Percentiles rank a stretch among this genome's conserved stretches.
phyloP scores from a whole-genome alignment of 768 basidiomycete genomes.

The Tubosaeta sp. region DNA sequence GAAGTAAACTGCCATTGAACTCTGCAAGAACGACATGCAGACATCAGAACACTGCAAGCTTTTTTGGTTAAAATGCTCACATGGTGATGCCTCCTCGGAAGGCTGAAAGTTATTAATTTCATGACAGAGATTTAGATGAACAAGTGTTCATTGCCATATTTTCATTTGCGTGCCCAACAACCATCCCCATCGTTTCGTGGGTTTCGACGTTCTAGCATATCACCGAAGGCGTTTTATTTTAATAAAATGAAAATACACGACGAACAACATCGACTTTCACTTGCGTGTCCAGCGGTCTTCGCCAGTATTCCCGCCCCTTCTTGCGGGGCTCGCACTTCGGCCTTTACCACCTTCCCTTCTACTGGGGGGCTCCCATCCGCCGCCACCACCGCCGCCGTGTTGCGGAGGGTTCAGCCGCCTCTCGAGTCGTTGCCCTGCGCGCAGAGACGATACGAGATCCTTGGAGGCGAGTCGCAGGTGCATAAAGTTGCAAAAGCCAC shows the following conservation, averaged over 20 bases:
- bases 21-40: not conserved
- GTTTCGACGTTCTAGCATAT: no score
- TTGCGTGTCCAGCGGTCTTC: conserved; percentile 79
- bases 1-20: not conserved
- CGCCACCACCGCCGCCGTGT: conserved; percentile 61
- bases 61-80: not conserved
- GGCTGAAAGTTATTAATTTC: not conserved
- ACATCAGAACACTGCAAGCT: not conserved
- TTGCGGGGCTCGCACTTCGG: conserved; percentile 70
- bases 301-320: conserved; percentile 58
- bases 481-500: conserved; percentile 99
- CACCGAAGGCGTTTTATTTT: no score
- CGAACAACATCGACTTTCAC: conserved; percentile 14
- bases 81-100: not conserved
- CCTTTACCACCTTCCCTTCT: conserved; percentile 62
- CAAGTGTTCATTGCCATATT: not conserved
- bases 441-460: conserved; percentile 73
- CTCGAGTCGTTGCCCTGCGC: conserved; percentile 80
- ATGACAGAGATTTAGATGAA: not conserved
- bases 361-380: conserved; percentile 75
- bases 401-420: conserved; percentile 69
- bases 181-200: conserved; percentile 69
- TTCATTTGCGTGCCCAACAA: conserved; percentile 64
- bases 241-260: not conserved
- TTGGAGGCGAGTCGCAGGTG: conserved; percentile 87